Evolutionary conservation across 441 rosid species (phyloP).

Genomic region (Raphanus hybrid): DNA sequence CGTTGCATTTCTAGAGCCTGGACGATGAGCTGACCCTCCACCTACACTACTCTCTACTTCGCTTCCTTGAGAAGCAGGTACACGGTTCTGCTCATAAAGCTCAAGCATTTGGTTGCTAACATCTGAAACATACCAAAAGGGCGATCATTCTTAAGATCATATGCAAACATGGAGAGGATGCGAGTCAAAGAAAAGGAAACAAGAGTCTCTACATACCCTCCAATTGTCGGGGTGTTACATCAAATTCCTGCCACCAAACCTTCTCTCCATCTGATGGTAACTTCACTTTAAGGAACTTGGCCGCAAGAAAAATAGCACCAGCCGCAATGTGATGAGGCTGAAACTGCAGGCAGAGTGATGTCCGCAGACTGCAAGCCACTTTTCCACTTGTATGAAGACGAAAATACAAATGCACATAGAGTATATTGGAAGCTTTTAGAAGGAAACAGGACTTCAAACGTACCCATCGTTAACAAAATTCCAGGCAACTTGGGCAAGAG

Average conservation of each 20-base stretch:
- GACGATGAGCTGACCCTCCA: constrained; percentile 57
- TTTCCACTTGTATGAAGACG: constrained; percentile 53
- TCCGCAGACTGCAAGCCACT: constrained; percentile 94
- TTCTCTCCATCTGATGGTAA: constrained; percentile 97
- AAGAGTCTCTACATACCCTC: constrained; percentile 65
- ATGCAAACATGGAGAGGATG: background rate
- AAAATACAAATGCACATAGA: constrained; percentile 45
- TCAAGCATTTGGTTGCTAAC: constrained; percentile 98
- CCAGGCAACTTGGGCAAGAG: constrained; percentile 97
- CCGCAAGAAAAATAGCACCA: constrained; percentile 98
- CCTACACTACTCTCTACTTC: constrained; percentile 89
- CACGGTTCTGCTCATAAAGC: constrained; percentile 86
- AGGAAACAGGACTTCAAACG: constrained; percentile 43
- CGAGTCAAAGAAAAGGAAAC: constrained; percentile 30
- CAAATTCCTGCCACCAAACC: constrained; percentile 99
- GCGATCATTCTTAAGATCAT: constrained; percentile 6
- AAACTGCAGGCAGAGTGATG: constrained; percentile 99
- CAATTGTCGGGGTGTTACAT: constrained; percentile 96
- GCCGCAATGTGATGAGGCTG: constrained; percentile 99
- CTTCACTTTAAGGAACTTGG: constrained; percentile 98
- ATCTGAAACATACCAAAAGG: constrained; percentile 57
- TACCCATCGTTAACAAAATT: constrained; percentile 99
- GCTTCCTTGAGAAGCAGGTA: constrained; percentile 73
- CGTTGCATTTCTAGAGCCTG: constrained; percentile 48
- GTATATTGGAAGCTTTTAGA: constrained; percentile 31